Base-by-base conservation (phyloP, 2,329 filamentous ascomycete species). In the Shiraia sp. region DNA sequence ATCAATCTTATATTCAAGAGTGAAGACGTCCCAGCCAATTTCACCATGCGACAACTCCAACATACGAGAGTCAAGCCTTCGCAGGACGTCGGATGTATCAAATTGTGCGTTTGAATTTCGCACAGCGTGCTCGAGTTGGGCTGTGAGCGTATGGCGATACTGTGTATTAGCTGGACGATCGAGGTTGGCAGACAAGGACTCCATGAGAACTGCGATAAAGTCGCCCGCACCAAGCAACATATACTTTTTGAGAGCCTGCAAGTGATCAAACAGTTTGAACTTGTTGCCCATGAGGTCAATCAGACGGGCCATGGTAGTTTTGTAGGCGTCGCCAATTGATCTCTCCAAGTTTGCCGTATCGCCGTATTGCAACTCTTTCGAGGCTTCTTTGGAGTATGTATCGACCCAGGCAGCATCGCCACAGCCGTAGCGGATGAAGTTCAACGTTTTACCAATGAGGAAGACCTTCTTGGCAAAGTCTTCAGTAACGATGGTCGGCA, bases 11-110 rank as follows among this genome's bases (percentile, higher is more conserved):
- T 99, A 99, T 68, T 99, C 95, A 7, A 99, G 82, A 0, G 93
- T 99, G 72, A 99, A 99, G 65, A 95, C 96, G 65, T 99, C 93
- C 93, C 93, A 99, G 35, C 93, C 93, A 38, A 96, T 97, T 60
- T 99, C 93, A 36, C 93, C 93, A 59, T 96, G 91, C 7, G 88
- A 95, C 5, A 97, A 80, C 72, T 97, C 92, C 28, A 99, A 79
- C 92, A 99, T 97, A 48, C 95, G 88, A n/a, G 93, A 92, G 70
- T 99, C 93, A 3, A 99, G 80, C 9, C 93, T 83, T 4, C 90
- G 84, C 19, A 99, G 81, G 4, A 99, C 91, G 63, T 99, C 95
- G 1, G 89, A 82, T 3, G 87, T 87, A 69, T 99, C 93, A 65
- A 90, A 95, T 68, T 99, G 95, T 6, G 93, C 95, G 66, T 97